Evolutionary conservation across 169 alveolate species (phyloP), one percentile per base, ranked within the genome.

Genomic region (Plasmodium reichenowi): DNA sequence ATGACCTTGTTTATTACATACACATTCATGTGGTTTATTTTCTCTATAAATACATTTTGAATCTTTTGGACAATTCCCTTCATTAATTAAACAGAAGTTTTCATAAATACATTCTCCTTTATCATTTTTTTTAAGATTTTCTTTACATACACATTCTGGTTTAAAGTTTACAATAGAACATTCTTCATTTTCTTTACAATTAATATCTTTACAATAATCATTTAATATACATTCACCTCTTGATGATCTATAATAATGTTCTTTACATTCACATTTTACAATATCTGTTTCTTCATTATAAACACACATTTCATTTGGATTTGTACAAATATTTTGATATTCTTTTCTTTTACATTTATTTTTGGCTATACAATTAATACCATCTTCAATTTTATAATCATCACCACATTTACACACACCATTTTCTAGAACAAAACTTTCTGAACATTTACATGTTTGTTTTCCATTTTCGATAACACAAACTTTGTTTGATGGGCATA

Each of bases 281-380:
- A 47, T 22, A 20, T 76, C 88, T 12, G 50, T 64, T n/a, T 76
- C 5, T 24, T 43, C 24, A 76, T 76, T 59, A 76, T 76, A 64
- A 24, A 48, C 52, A 62, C 88, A 76, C 6, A 22, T 3, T 76
- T 76, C 88, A 32, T 63, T 63, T 10, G 47, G 45, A 63, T 76
- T 62, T 8, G 62, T 63, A 38, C 88, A 76, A 1, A 48, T 56
- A 45, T 76, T 63, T 24, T 7, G n/a, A 38, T 76, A 63, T 26
- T 76, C 76, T 38, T 76, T 63, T 54, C 75, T 67, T 48, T 76
- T 76, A 43, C 88, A 76, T 64, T 76, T 76, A 76, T 76, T 76
- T 50, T 63, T 76, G 3, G 88, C 58, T 4, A 50, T 26, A 63
- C 75, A 76, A 22, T 50, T 13, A 26, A 9, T 8, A 20, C 59